A percentile compares a stretch with the other conserved stretches of the same genome.
These are phyloP conservation scores for Gaultheria prostrata DNA, from an alignment of 148 eudicot species.

Conservation along the genomic window DNA sequence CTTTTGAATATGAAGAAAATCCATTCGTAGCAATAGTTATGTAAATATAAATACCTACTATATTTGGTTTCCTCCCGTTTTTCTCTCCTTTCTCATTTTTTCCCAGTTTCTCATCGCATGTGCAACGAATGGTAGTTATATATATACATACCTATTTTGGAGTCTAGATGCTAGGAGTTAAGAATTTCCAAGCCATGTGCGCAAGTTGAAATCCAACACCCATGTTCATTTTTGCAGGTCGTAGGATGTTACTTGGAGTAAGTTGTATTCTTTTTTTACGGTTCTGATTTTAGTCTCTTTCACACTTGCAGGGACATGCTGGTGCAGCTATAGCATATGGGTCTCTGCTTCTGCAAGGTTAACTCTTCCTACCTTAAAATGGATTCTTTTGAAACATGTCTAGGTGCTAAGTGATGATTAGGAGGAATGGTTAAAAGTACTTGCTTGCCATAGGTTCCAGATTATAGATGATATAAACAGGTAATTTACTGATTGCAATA, in stretches of 20 bases:
- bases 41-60: not conserved
- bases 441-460: not conserved
- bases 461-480: not conserved
- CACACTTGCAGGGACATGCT: slow-evolving; percentile 78
- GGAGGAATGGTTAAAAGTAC: slow-evolving; percentile 3
- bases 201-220: not conserved
- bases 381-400: not conserved
- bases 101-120: not conserved
- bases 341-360: slow-evolving; percentile 82
- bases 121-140: not conserved
- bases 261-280: not conserved
- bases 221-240: not conserved
- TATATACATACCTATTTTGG: not conserved
- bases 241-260: not conserved
- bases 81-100: not conserved
- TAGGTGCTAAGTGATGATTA: not conserved
- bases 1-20: not conserved
- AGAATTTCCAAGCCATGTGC: not conserved
- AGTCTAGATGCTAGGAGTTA: not conserved
- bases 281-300: not conserved
- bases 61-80: not conserved
- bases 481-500: not conserved
- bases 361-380: slow-evolving; percentile 10
- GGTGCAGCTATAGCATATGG: slow-evolving; percentile 96
- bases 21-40: not conserved